Percentiles rank a stretch among this genome's conserved stretches.
Conservation (phyloP, 371 early-diverging fungal genomes). For the Choanephora cucurbitarum region DNA sequence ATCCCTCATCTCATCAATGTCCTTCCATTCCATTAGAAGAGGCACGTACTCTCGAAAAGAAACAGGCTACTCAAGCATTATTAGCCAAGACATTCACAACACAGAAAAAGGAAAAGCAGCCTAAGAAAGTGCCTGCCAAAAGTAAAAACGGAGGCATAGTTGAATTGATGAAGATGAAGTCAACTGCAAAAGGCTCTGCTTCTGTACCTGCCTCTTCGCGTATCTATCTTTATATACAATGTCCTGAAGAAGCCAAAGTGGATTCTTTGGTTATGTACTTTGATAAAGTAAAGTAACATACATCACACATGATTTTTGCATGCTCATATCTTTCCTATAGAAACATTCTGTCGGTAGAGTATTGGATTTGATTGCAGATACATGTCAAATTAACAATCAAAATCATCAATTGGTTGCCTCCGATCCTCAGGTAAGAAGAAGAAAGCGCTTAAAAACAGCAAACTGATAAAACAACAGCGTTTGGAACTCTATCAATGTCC, state of each 20-base stretch:
- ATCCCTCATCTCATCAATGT: slow-evolving; percentile 31
- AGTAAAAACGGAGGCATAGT: slow-evolving; percentile 26
- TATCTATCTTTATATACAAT: slow-evolving; percentile 32
- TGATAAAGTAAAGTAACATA: slow-evolving; percentile 28
- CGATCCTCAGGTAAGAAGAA: slow-evolving; percentile 28
- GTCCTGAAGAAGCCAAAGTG: slow-evolving; percentile 18
- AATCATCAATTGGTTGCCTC: slow-evolving; percentile 25
- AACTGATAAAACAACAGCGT: slow-evolving; percentile 9
- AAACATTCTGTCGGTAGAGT: slow-evolving; percentile 22
- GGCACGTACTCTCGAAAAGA: slow-evolving; percentile 26
- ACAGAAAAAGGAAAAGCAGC: background rate
- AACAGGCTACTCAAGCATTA: slow-evolving; percentile 29
- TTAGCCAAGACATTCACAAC: slow-evolving; percentile 25
- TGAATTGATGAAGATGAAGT: slow-evolving; percentile 43
- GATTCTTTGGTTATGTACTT: slow-evolving; percentile 22
- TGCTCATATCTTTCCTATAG: slow-evolving; percentile 4
- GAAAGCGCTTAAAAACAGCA: background rate
- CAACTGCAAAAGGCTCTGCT: slow-evolving; percentile 35
- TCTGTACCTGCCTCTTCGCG: slow-evolving; percentile 28
- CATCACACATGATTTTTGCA: too few relatives aligned
- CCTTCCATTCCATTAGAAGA: slow-evolving; percentile 19
- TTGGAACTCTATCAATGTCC: slow-evolving; percentile 25
- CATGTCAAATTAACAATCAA: slow-evolving; percentile 25
- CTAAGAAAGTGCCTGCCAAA: slow-evolving; percentile 10
- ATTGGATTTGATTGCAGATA: slow-evolving; percentile 29